Percentiles rank a stretch among this genome's conserved stretches.
Evolutionary conservation across 768 basidiomycete genomes (phyloP).

Genomic region (Podaxis sp.): DNA sequence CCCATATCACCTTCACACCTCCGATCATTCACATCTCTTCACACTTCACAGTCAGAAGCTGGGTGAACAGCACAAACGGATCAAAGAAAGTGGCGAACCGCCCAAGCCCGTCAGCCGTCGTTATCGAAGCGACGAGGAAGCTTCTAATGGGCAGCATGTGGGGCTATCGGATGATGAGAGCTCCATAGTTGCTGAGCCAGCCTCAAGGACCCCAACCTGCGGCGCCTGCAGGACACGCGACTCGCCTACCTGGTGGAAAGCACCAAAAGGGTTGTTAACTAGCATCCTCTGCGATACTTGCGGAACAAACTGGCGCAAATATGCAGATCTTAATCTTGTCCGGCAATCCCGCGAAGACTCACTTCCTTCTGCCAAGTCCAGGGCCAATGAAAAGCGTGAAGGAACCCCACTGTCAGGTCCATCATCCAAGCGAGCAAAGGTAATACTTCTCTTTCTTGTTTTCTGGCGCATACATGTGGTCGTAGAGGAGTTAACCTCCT

Average conservation of each 20-base stretch:
- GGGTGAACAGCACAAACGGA: conserved; percentile 60
- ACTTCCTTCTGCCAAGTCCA: conserved; percentile 46
- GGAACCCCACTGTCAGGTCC: conserved; percentile 49
- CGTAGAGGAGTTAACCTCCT: not conserved
- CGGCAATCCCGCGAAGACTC: conserved; percentile 68
- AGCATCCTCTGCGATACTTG: conserved; percentile 81
- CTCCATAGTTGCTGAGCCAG: conserved; percentile 57
- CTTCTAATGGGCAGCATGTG: conserved; percentile 40
- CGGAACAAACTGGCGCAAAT: conserved; percentile 89
- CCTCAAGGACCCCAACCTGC: conserved; percentile 55
- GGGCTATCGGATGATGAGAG: conserved; percentile 69
- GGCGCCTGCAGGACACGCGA: conserved; percentile 84
- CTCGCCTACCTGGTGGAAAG: conserved; percentile 85
- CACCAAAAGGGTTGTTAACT: conserved; percentile 79
- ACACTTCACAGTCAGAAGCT: conserved; percentile 48
- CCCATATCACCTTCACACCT: not conserved
- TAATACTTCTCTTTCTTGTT: conserved; percentile 19
- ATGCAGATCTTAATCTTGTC: conserved; percentile 76
- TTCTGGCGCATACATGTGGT: not conserved
- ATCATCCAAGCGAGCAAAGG: conserved; percentile 40
- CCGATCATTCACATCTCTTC: conserved; percentile 6
- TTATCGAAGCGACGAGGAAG: conserved; percentile 35
- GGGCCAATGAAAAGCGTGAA: conserved; percentile 55
- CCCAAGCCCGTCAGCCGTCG: conserved; percentile 30
- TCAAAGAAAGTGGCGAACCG: conserved; percentile 35